Percentiles rank a stretch among this genome's conserved stretches.
Evolutionary conservation across 495 filamentous ascomycete genomes (phyloP).

Genomic region (Geopyxis carbonaria): DNA sequence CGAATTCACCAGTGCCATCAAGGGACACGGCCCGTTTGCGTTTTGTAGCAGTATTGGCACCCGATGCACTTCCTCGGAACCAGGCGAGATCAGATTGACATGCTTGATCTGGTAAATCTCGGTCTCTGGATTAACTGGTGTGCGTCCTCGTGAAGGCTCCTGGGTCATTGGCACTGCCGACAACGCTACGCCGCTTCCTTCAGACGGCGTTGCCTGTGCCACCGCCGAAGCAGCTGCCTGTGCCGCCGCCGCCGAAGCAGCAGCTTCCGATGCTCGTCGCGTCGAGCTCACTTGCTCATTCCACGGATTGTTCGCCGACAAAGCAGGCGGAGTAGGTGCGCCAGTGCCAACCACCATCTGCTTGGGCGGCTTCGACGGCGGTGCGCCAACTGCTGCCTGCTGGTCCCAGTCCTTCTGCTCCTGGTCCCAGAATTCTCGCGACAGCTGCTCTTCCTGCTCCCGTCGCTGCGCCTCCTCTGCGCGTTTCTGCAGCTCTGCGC

Average conservation of each 20-base stretch:
- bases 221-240: no score
- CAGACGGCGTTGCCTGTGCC: no score
- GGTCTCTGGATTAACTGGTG: slow-evolving; percentile 8
- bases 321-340: background rate
- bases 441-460: slow-evolving; percentile 15
- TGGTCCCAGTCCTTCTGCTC: slow-evolving; percentile 9
- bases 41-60: slow-evolving; percentile 84
- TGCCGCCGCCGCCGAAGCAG: no score
- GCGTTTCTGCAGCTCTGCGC: slow-evolving; percentile 19
- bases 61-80: slow-evolving; percentile 28
- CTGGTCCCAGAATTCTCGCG: slow-evolving; percentile 22
- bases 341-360: slow-evolving; percentile 3
- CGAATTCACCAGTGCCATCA: slow-evolving; percentile 87
- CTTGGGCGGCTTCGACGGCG: slow-evolving; percentile 1
- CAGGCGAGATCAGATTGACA: slow-evolving; percentile 6
- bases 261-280: no score
- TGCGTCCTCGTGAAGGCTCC: background rate
- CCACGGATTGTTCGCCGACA: slow-evolving; percentile 4
- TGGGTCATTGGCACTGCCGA: no score
- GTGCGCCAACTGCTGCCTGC: background rate
- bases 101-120: slow-evolving; percentile 26
- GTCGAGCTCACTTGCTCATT: background rate
- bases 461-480: slow-evolving; percentile 16
- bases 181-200: no score
- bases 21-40: slow-evolving; percentile 80